phyloP scores from a whole-genome alignment of 2,329 filamentous ascomycete genomes.

The Cytospora piceicola region DNA sequence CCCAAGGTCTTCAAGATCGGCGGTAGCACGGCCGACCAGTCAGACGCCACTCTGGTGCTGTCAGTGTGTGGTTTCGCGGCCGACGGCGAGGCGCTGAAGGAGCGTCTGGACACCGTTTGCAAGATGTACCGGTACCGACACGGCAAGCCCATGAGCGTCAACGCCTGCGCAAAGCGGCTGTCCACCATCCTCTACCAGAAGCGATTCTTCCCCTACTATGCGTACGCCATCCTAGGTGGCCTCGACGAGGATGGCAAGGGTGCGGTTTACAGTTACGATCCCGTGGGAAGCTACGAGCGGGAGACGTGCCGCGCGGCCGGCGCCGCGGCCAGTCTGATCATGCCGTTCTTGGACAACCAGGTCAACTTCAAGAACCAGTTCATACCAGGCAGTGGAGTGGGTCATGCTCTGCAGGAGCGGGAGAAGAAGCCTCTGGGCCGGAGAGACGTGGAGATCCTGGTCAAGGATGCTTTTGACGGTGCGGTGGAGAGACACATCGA shows the following conservation, averaged over 20 bases:
- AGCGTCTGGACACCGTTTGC: conserved; percentile 90
- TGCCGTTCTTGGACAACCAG: conserved; percentile 99
- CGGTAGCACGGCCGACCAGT: conserved; percentile 82
- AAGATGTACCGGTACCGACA: conserved; percentile 99
- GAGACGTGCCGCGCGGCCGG: conserved; percentile 95
- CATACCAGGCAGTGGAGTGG: conserved; percentile 80
- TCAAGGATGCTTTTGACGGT: conserved; percentile 97
- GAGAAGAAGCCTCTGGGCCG: conserved; percentile 71
- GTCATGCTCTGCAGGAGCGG: conserved; percentile 77
- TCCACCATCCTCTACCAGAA: conserved; percentile 96
- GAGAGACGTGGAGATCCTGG: conserved; percentile 78
- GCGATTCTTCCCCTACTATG: conserved; percentile 99
- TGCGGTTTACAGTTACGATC: conserved; percentile 96
- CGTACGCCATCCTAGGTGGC: conserved; percentile 89
- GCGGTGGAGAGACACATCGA: conserved; percentile 99
- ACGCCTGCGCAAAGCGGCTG: conserved; percentile 91
- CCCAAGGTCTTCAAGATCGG: conserved; percentile 98
- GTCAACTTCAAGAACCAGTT: conserved; percentile 99
- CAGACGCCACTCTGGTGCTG: conserved; percentile 83
- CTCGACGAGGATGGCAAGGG: conserved; percentile 94
- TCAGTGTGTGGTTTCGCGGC: conserved; percentile 96
- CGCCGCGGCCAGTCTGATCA: conserved; percentile 91
- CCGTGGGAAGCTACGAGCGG: conserved; percentile 95
- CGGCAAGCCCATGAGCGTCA: conserved; percentile 92
- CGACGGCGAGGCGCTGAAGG: conserved; percentile 90